Evolutionary conservation across 768 basidiomycete genomes (phyloP).

Genomic region (Leccinum truebloodii): DNA sequence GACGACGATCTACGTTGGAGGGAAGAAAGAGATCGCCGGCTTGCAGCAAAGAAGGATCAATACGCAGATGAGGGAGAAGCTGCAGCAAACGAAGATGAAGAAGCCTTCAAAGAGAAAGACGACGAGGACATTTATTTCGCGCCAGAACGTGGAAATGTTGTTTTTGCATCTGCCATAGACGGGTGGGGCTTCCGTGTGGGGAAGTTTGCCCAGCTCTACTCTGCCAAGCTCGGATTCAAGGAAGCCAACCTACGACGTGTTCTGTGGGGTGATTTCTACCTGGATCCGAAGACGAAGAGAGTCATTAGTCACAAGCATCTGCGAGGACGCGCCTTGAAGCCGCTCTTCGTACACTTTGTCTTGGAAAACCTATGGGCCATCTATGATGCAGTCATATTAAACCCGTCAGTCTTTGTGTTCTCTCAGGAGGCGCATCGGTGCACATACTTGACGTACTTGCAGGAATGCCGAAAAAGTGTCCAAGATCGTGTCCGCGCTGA

Average conservation of each 20-base stretch:
- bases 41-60: slow-evolving; percentile 73
- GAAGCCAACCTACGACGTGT: slow-evolving; percentile 83
- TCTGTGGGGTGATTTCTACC: slow-evolving; percentile 96
- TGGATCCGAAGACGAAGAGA: slow-evolving; percentile 94
- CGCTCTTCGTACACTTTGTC: slow-evolving; percentile 96
- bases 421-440: neutral
- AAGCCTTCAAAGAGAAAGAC: slow-evolving; percentile 90
- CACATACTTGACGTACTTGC: slow-evolving; percentile 14
- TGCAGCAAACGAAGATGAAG: slow-evolving; percentile 55
- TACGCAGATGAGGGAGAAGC: slow-evolving; percentile 67
- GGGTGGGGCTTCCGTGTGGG: slow-evolving; percentile 97
- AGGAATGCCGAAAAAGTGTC: slow-evolving; percentile 88
- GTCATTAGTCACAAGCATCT: slow-evolving; percentile 92
- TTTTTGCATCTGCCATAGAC: slow-evolving; percentile 94
- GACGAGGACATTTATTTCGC: slow-evolving; percentile 98
- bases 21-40: slow-evolving; percentile 84
- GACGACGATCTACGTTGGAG: slow-evolving; percentile 94
- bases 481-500: slow-evolving; percentile 84
- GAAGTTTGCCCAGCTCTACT: slow-evolving; percentile 92
- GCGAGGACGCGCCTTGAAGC: slow-evolving; percentile 83
- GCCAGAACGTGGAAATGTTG: slow-evolving; percentile 92
- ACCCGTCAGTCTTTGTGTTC: slow-evolving; percentile 66
- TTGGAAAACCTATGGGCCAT: slow-evolving; percentile 97
- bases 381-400: slow-evolving; percentile 85
- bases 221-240: slow-evolving; percentile 85